Percentiles rank a stretch among this genome's conserved stretches.
Evolutionary conservation across 2,329 filamentous ascomycete genomes (phyloP).

Genomic region (Xylaria sp.): DNA sequence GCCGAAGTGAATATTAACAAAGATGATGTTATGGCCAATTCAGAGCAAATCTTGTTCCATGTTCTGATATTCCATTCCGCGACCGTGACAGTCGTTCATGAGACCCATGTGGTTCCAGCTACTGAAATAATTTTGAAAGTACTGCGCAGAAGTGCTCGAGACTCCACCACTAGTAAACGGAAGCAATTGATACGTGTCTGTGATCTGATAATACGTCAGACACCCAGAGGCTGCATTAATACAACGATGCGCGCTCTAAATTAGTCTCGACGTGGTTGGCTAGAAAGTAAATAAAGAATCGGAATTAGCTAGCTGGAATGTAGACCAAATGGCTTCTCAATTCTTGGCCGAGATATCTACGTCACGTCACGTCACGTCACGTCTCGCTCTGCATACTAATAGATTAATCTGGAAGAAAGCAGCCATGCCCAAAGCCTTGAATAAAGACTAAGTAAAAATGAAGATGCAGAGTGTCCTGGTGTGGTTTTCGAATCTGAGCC

Average conservation of each 20-base stretch:
- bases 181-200: slow-evolving; percentile 12
- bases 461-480: background rate
- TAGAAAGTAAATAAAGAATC: slow-evolving; percentile 6
- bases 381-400: slow-evolving; percentile 1
- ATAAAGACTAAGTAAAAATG: background rate
- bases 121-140: background rate
- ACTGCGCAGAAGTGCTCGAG: background rate
- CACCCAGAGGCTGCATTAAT: background rate
- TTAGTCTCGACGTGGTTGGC: background rate
- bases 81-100: background rate
- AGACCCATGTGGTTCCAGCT: slow-evolving; percentile 8
- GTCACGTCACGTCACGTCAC: background rate
- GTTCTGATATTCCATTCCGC: slow-evolving; percentile 1
- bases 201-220: slow-evolving; percentile 11
- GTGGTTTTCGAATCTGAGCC: background rate
- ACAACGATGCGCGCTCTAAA: background rate
- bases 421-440: background rate
- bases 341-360: background rate
- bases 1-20: background rate
- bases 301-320: background rate
- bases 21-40: background rate
- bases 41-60: background rate
- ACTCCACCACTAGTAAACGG: slow-evolving; percentile 8
- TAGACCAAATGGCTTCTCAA: slow-evolving; percentile 8
- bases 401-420: background rate